A percentile compares a stretch with the other conserved stretches of the same genome.
Evolutionary conservation across 805 yeast species (phyloP).

Genomic region (Ascoidea asiatica): DNA sequence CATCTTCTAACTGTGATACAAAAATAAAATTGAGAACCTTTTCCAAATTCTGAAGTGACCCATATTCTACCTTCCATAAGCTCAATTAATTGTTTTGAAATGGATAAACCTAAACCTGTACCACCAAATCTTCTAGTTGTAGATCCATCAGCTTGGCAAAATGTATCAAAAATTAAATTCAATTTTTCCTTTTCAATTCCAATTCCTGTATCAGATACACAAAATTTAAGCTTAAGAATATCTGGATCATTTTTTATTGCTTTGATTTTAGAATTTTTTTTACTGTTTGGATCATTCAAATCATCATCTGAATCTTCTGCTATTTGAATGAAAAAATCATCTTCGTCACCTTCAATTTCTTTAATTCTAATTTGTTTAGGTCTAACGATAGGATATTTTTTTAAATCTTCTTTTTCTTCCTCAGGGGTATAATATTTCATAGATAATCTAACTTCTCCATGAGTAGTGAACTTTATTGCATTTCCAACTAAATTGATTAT

Average conservation of each 20-base stretch:
- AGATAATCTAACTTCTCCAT: constrained; percentile 68
- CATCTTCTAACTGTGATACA: constrained; percentile 73
- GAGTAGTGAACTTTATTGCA: constrained; percentile 77
- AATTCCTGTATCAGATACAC: constrained; percentile 84
- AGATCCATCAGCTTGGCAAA: constrained; percentile 90
- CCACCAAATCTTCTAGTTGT: constrained; percentile 90
- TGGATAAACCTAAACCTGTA: constrained; percentile 80
- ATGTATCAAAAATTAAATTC: constrained; percentile 77
- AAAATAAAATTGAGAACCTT: constrained; percentile 75
- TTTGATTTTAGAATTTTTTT: too few species aligned
- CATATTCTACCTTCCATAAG: constrained; percentile 91
- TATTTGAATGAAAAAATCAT: not conserved
- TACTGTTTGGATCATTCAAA: not conserved
- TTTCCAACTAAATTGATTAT: constrained; percentile 79
- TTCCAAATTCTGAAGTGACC: constrained; percentile 72
- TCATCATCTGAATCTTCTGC: not conserved
- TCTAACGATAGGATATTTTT: not conserved
- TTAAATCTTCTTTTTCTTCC: constrained; percentile 5
- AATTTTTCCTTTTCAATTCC: constrained; percentile 80
- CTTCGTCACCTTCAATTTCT: not conserved
- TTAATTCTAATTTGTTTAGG: not conserved
- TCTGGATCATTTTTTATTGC: not conserved
- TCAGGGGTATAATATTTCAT: constrained; percentile 29
- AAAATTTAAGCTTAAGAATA: constrained; percentile 41
- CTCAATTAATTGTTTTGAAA: constrained; percentile 76